phyloP scores from a whole-genome alignment of 257 asterid species.

The Ophiorrhiza pumila region DNA sequence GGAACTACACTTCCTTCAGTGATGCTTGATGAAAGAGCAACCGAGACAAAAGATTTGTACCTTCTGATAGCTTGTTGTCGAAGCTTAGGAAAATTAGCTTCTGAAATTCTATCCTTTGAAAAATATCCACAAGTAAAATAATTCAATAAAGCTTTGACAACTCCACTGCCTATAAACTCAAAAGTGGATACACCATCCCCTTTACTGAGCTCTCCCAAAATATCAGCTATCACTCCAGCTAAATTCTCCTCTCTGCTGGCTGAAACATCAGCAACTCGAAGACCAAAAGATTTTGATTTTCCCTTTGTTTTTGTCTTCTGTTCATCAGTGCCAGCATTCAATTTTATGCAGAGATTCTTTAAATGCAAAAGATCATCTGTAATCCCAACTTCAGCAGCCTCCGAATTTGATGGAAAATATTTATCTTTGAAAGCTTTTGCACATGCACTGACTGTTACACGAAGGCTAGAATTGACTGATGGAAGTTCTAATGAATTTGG shows the following conservation, averaged over 20 bases:
- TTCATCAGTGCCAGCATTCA: slow-evolving; percentile 62
- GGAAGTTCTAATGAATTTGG: slow-evolving; percentile 55
- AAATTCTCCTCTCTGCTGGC: slow-evolving; percentile 61
- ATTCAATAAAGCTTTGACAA: slow-evolving; percentile 72
- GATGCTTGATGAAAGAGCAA: slow-evolving; percentile 62
- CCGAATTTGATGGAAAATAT: slow-evolving; percentile 71
- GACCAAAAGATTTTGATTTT: slow-evolving; percentile 66
- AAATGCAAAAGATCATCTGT: slow-evolving; percentile 83
- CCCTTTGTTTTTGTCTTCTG: slow-evolving; percentile 70
- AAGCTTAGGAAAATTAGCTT: slow-evolving; percentile 62
- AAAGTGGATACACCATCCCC: slow-evolving; percentile 98
- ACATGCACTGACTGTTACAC: slow-evolving; percentile 67
- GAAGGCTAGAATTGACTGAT: slow-evolving; percentile 51
- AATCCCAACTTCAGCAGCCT: slow-evolving; percentile 57
- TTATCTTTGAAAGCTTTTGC: slow-evolving; percentile 91
- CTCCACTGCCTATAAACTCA: slow-evolving; percentile 97
- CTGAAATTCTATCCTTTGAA: slow-evolving; percentile 72
- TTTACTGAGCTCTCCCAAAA: slow-evolving; percentile 79
- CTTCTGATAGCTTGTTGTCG: slow-evolving; percentile 85
- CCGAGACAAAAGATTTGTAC: slow-evolving; percentile 69
- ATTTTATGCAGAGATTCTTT: slow-evolving; percentile 77
- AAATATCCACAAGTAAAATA: slow-evolving; percentile 86
- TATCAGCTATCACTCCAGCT: slow-evolving; percentile 67
- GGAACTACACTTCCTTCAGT: slow-evolving; percentile 51
- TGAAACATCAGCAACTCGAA: slow-evolving; percentile 49